Percentiles rank a stretch among this genome's conserved stretches.
Evolutionary conservation across 495 filamentous ascomycete species (phyloP).

Genomic region (Penicillium chermesinum): DNA sequence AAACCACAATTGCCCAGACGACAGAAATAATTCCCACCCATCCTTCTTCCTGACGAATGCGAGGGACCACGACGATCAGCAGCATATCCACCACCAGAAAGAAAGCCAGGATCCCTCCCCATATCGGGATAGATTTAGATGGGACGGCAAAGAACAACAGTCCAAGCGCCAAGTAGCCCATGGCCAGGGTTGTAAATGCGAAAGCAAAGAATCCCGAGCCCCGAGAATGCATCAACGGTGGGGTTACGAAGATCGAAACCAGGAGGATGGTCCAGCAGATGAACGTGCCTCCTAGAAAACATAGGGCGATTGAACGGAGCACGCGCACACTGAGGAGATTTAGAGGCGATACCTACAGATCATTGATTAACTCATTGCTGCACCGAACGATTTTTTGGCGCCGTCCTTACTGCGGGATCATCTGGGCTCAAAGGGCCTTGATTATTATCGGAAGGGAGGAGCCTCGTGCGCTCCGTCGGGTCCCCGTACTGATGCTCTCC

Average conservation of each 20-base stretch:
- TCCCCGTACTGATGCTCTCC: constrained; percentile 14
- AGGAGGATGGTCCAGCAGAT: constrained; percentile 88
- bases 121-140: constrained; percentile 67
- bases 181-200: constrained; percentile 66
- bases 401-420: constrained; percentile 70
- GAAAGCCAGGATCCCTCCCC: constrained; percentile 57
- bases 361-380: neutral
- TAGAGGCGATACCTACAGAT: constrained; percentile 87
- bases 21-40: constrained; percentile 85
- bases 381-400: constrained; percentile 15
- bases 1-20: constrained; percentile 65
- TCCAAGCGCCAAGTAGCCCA: constrained; percentile 66
- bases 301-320: constrained; percentile 64
- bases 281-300: constrained; percentile 69
- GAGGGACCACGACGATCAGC: constrained; percentile 67
- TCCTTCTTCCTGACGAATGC: constrained; percentile 74
- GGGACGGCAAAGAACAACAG: constrained; percentile 84
- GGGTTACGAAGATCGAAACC: constrained; percentile 80
- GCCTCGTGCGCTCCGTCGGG: constrained; percentile 67
- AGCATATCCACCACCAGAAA: constrained; percentile 76
- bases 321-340: constrained; percentile 87
- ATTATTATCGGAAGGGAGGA: constrained; percentile 56
- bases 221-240: constrained; percentile 75
- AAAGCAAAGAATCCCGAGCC: constrained; percentile 91
- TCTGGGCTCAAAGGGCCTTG: constrained; percentile 78